Percentiles rank a stretch among this genome's conserved stretches.
These are phyloP conservation scores for Oryza brachyantha DNA, from an alignment of 176 grass and related monocot species.

Conservation along the genomic window DNA sequence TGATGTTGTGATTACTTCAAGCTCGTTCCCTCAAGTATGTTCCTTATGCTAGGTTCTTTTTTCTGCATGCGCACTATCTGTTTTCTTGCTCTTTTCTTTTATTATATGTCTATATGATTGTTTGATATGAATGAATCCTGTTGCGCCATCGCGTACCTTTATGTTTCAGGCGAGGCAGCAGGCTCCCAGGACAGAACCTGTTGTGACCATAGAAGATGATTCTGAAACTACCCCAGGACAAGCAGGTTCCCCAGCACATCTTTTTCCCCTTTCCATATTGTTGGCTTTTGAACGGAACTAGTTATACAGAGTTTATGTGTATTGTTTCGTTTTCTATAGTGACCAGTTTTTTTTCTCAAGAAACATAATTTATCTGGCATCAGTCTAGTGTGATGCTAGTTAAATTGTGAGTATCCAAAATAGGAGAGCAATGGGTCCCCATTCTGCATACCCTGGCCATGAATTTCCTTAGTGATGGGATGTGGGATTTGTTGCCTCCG, in stretches of 20 bases:
- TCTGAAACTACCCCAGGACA: constrained; percentile 45
- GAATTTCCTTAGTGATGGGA: neutral
- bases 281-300: constrained; percentile 2
- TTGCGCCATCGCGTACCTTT: neutral
- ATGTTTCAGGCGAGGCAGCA: constrained; percentile 46
- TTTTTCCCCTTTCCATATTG: neutral
- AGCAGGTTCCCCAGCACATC: constrained; percentile 49
- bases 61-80: constrained; percentile 1
- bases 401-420: neutral
- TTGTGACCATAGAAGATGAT: constrained; percentile 91
- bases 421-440: neutral
- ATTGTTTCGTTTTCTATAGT: neutral
- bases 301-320: neutral
- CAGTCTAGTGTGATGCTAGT: constrained; percentile 14
- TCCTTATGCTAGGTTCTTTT: constrained; percentile 21
- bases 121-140: neutral
- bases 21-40: constrained; percentile 47
- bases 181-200: constrained; percentile 14
- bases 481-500: neutral
- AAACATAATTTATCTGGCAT: neutral
- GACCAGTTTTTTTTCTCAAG: constrained; percentile 27
- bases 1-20: constrained; percentile 61
- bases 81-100: neutral
- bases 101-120: constrained; percentile 16
- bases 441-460: neutral